Percentiles rank a stretch among this genome's conserved stretches.
Conservation (phyloP, 371 early-diverging fungal species). For the Actinomortierella wolfii region DNA sequence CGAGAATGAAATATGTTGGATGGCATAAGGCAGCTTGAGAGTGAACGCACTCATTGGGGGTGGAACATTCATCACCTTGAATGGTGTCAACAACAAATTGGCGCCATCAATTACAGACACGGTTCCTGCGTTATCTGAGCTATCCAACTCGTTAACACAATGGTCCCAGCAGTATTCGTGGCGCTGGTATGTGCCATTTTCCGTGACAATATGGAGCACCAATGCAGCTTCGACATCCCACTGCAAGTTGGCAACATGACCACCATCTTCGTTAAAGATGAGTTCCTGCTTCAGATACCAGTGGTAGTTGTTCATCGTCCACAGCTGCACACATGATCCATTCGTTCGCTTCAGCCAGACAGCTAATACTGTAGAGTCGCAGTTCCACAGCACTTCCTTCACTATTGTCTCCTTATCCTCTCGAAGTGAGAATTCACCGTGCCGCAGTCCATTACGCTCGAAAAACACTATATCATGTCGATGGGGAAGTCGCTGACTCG, state of each 20-base stretch:
- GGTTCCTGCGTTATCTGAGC: constrained; percentile 62
- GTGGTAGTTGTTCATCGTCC: constrained; percentile 93
- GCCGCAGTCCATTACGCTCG: constrained; percentile 93
- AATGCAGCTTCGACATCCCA: constrained; percentile 80
- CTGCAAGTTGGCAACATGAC: constrained; percentile 51
- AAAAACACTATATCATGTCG: constrained; percentile 91
- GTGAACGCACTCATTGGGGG: constrained; percentile 87
- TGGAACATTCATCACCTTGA: constrained; percentile 86
- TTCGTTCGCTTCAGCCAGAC: constrained; percentile 57
- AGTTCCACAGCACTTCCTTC: constrained; percentile 76
- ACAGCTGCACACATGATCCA: constrained; percentile 75
- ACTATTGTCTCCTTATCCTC: constrained; percentile 48
- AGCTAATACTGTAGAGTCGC: constrained; percentile 87
- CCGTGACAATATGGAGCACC: constrained; percentile 61
- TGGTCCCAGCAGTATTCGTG: constrained; percentile 63
- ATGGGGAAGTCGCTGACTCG: constrained; percentile 80
- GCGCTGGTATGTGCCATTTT: constrained; percentile 57
- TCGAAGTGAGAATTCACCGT: constrained; percentile 90
- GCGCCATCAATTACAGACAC: constrained; percentile 83
- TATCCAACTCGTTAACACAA: constrained; percentile 57
- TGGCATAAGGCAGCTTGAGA: constrained; percentile 49
- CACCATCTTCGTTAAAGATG: constrained; percentile 35
- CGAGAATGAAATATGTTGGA: constrained; percentile 70
- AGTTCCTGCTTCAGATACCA: constrained; percentile 94
- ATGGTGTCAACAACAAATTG: constrained; percentile 82